A percentile compares a stretch with the other conserved stretches of the same genome.
Conservation (phyloP, 345 rosid species). For the Eutrema japonicum region DNA sequence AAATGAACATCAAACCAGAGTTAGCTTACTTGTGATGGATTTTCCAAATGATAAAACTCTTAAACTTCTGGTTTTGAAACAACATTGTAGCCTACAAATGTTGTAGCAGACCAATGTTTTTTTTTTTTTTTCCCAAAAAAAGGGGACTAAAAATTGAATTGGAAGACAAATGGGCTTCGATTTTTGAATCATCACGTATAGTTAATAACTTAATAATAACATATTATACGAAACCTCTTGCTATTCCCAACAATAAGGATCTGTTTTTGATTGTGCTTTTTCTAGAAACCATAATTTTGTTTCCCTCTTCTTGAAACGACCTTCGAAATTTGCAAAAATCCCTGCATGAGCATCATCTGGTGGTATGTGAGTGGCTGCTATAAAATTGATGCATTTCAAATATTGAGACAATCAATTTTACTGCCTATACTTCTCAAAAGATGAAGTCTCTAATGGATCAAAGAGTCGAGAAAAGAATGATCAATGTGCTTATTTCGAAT, state of each 20-base stretch:
- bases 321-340: too few relatives aligned
- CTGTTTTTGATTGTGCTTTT: neutral
- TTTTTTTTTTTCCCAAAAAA: too few relatives aligned
- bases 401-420: neutral
- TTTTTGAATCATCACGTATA: too few relatives aligned
- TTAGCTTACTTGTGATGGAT: neutral
- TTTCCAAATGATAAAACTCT: neutral
- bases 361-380: neutral
- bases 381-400: neutral
- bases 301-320: neutral
- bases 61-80: neutral
- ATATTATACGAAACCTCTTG: neutral
- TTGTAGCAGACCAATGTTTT: neutral
- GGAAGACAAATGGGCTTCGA: neutral
- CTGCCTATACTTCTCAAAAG: neutral
- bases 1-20: neutral
- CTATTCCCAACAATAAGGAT: neutral
- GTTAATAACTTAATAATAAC: too few relatives aligned
- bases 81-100: neutral
- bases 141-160: neutral
- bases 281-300: neutral
- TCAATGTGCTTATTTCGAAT: conserved; percentile 6
- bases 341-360: neutral
- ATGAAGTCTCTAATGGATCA: neutral
- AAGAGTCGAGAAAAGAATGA: neutral